Evolutionary conservation across 805 yeast species (phyloP).

Genomic region (Candida odintsovae): DNA sequence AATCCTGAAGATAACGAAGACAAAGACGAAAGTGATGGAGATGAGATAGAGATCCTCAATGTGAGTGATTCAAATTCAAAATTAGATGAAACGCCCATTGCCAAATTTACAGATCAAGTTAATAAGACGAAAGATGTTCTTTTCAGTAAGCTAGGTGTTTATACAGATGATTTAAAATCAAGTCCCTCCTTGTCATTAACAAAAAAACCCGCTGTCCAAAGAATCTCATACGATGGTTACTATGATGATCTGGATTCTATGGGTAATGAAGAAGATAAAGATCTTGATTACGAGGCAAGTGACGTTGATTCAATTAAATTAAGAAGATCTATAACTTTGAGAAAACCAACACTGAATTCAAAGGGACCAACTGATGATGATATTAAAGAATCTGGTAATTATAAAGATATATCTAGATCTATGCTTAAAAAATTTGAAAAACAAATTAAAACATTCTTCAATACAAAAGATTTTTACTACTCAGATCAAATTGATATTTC

Average conservation of each 20-base stretch:
- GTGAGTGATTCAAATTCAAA: background rate
- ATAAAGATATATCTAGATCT: conserved; percentile 12
- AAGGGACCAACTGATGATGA: background rate
- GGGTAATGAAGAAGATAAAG: background rate
- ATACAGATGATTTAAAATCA: conserved; percentile 22
- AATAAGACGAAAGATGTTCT: conserved; percentile 15
- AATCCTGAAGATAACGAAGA: conserved; percentile 1
- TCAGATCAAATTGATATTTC: conserved; percentile 27
- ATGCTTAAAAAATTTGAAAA: conserved; percentile 20
- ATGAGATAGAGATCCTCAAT: background rate
- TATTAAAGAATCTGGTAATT: background rate
- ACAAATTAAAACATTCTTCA: conserved; percentile 13
- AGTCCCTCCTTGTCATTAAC: conserved; percentile 19
- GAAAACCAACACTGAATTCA: conserved; percentile 5
- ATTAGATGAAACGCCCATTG: background rate
- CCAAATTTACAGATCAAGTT: conserved; percentile 6
- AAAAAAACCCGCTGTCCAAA: conserved; percentile 6
- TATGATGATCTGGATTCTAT: conserved; percentile 4
- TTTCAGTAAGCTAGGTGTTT: conserved; percentile 23
- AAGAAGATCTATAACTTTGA: conserved; percentile 21
- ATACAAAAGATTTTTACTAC: conserved; percentile 19
- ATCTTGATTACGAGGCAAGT: background rate
- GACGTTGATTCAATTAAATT: conserved; percentile 15
- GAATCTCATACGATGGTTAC: conserved; percentile 4
- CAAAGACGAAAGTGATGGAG: background rate